Percentiles rank a stretch among this genome's conserved stretches.
Evolutionary conservation across 306 rosid species (phyloP).

Genomic region (Ochetophila trinervis): DNA sequence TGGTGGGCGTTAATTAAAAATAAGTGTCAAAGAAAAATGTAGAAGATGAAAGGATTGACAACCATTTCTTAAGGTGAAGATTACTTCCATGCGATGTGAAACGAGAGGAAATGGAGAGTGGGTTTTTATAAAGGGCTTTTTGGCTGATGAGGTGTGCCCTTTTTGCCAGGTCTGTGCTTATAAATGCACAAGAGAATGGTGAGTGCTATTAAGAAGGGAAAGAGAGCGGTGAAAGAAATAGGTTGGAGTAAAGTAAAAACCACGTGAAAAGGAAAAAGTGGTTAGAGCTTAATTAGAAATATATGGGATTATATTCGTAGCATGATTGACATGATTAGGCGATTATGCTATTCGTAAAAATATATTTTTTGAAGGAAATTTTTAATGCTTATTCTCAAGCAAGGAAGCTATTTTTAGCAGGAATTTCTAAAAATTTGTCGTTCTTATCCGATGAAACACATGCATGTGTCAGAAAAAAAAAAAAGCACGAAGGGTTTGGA

Average conservation of each 20-base stretch:
- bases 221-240: not conserved
- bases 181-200: slow-evolving; percentile 31
- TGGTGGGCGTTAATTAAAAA: no score
- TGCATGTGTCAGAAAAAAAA: no score
- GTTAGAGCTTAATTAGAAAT: not conserved
- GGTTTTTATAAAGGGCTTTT: slow-evolving; percentile 1
- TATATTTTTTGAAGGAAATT: no score
- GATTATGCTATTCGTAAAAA: no score
- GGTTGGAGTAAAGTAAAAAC: slow-evolving; percentile 9
- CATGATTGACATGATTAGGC: no score
- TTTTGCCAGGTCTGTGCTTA: slow-evolving; percentile 8
- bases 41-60: not conserved
- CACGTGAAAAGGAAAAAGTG: slow-evolving; percentile 25
- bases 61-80: not conserved
- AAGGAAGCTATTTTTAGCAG: no score
- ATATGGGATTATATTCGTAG: no score
- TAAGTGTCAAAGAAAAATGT: not conserved
- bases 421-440: no score
- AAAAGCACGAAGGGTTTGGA: no score
- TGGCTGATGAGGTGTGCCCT: slow-evolving; percentile 2
- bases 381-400: no score
- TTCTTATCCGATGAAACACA: no score
- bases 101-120: not conserved
- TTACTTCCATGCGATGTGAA: not conserved
- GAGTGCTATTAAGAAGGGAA: slow-evolving; percentile 28